phyloP scores from a whole-genome alignment of 2,329 filamentous ascomycete species.

The Epichloe coenophiala region DNA sequence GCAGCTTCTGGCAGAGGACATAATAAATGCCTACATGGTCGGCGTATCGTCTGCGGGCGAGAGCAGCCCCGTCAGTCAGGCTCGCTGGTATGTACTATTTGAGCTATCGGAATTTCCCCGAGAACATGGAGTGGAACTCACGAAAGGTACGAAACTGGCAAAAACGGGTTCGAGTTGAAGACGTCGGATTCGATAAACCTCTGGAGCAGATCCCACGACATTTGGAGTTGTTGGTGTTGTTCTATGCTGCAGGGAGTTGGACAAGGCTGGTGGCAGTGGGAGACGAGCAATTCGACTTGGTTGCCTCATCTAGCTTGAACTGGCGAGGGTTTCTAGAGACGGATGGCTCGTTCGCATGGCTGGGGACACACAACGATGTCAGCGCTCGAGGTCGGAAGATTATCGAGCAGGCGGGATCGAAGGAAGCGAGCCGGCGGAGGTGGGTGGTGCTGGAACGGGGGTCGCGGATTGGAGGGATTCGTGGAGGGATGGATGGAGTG shows the following conservation, averaged over 20 bases:
- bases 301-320: slow-evolving; percentile 12
- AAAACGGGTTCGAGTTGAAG: slow-evolving; percentile 82
- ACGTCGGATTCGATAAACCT: slow-evolving; percentile 88
- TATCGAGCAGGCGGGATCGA: not conserved
- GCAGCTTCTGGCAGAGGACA: slow-evolving; percentile 76
- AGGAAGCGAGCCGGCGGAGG: not conserved
- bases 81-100: not conserved
- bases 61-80: not conserved
- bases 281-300: slow-evolving; percentile 3
- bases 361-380: not conserved
- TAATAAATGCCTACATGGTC: slow-evolving; percentile 85
- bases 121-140: slow-evolving; percentile 32
- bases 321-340: slow-evolving; percentile 6
- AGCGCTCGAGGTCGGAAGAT: not conserved
- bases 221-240: slow-evolving; percentile 21
- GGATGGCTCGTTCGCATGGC: slow-evolving; percentile 12
- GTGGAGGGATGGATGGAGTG: not conserved
- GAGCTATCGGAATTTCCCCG: not conserved
- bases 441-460: slow-evolving; percentile 1
- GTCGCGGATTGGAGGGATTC: slow-evolving; percentile 3
- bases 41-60: slow-evolving; percentile 58
- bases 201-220: slow-evolving; percentile 80
- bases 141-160: slow-evolving; percentile 81
- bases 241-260: not conserved
- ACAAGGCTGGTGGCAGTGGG: slow-evolving; percentile 3